Conservation (phyloP, 768 basidiomycete genomes). For the Boletales sp. region DNA sequence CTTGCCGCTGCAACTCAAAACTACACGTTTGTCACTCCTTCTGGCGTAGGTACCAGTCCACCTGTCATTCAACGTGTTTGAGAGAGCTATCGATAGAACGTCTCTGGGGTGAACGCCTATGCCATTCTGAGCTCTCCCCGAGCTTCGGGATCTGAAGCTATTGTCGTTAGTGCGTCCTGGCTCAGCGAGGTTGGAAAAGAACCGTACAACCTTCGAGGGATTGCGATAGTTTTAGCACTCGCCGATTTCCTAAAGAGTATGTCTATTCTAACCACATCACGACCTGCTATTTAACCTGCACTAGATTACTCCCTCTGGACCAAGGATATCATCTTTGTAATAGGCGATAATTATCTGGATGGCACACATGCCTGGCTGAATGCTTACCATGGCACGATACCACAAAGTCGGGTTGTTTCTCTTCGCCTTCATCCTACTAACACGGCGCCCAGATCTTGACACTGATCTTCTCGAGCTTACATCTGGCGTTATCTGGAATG, state of each 20-base stretch:
- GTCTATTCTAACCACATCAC: constrained; percentile 12
- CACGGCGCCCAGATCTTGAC: constrained; percentile 49
- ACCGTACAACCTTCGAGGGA: constrained; percentile 76
- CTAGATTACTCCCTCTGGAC: constrained; percentile 90
- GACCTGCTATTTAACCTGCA: constrained; percentile 2
- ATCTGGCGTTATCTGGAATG: constrained; percentile 94
- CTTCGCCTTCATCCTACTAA: neutral
- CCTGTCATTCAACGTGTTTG: constrained; percentile 1
- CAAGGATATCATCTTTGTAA: constrained; percentile 86
- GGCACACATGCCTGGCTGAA: constrained; percentile 93
- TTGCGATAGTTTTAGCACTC: constrained; percentile 82
- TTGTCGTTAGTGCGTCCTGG: constrained; percentile 92
- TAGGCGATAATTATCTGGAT: constrained; percentile 84
- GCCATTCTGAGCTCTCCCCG: constrained; percentile 80
- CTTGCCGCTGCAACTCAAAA: constrained; percentile 64
- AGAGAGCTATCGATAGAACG: constrained; percentile 34
- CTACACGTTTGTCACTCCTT: constrained; percentile 55
- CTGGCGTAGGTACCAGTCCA: constrained; percentile 38
- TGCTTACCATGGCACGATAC: constrained; percentile 70
- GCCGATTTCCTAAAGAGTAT: constrained; percentile 80
- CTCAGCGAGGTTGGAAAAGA: constrained; percentile 57
- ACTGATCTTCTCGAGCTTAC: constrained; percentile 58
- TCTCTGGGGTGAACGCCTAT: constrained; percentile 77
- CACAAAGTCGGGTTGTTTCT: constrained; percentile 52
- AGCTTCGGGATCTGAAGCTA: constrained; percentile 89